phyloP scores from a whole-genome alignment of 2,329 filamentous ascomycete species.

The Seiridium cupressi region DNA sequence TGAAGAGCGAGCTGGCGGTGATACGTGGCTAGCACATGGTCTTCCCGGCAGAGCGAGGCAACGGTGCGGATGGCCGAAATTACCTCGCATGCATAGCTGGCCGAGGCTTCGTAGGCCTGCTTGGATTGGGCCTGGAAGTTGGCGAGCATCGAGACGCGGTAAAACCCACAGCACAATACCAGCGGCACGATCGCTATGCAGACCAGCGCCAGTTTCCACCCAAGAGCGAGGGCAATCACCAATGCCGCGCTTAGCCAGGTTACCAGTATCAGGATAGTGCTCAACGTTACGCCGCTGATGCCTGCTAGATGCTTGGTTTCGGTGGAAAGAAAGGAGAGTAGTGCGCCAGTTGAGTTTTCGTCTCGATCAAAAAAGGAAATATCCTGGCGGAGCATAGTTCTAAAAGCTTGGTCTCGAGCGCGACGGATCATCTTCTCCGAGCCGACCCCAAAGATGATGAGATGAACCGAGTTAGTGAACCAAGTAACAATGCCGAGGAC shows the following conservation, averaged over 20 bases:
- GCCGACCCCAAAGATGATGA: background rate
- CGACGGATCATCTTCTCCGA: background rate
- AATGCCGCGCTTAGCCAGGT: slow-evolving; percentile 68
- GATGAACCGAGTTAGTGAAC: background rate
- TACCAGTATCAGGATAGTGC: slow-evolving; percentile 76
- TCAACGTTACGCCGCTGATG: slow-evolving; percentile 81
- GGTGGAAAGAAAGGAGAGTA: slow-evolving; percentile 85
- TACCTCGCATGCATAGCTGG: slow-evolving; percentile 86
- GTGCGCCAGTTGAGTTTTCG: slow-evolving; percentile 81
- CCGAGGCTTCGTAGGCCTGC: slow-evolving; percentile 73
- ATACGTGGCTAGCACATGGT: slow-evolving; percentile 65
- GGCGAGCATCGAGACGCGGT: slow-evolving; percentile 80
- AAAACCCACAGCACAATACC: slow-evolving; percentile 75
- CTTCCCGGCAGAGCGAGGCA: slow-evolving; percentile 71
- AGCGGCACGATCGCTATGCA: slow-evolving; percentile 76
- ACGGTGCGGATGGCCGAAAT: slow-evolving; percentile 93
- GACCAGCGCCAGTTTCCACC: slow-evolving; percentile 85
- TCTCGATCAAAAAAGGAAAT: slow-evolving; percentile 88
- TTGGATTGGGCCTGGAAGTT: slow-evolving; percentile 77
- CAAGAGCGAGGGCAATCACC: slow-evolving; percentile 63
- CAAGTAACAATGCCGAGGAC: background rate
- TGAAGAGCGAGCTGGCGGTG: slow-evolving; percentile 70
- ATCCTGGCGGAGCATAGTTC: slow-evolving; percentile 86
- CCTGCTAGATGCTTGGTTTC: slow-evolving; percentile 87
- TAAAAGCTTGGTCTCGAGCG: slow-evolving; percentile 75